Base-by-base conservation (phyloP, 2,329 filamentous ascomycete genomes). In the Rhytidhysteron rufulum region DNA sequence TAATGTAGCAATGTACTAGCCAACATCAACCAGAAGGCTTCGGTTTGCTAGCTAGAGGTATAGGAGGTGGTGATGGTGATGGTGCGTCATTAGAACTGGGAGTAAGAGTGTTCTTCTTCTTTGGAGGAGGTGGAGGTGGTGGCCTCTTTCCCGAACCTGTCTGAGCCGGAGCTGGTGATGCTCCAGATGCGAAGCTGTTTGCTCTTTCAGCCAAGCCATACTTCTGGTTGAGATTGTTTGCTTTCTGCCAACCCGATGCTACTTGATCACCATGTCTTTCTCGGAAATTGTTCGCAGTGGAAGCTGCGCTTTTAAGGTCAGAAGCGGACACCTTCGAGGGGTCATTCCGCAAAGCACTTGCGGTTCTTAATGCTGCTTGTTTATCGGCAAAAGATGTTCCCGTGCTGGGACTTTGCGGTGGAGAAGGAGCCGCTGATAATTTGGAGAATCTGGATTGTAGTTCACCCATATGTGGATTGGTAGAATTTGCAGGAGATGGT, bases 251-350 rank as follows among this genome's bases (percentile, higher is more conserved):
- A 0, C 83, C 83, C 5, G 77, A 67, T 1, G 78, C 75, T 5
- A 86, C 77, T 57, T 86, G 80, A 15, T 83, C 83, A 3, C 82
- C 79, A 52, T 88, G 83, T 20, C 82, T 69, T 57, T 86, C 79
- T 11, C 82, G 80, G 60, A 88, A 86, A 55, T 84, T 83, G 46
- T 80, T 82, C 29, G 77, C 76, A 27, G 80, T 85, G 20, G 72
- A 71, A 1, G 78, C 82, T 11, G 80, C 77, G 29, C 71, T 65
- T 43, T 70, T 72, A 7, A 77, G 72, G 53, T 86, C 80, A 4
- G 77, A 66, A 2, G 82, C 48, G 0, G 79, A 81, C 2, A 84
- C 78, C 1, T 77, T 77, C 3, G 77, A 75, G 2, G 82, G 80
- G 50, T 85, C 73, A 47, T 77, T 79, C 37, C 75, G 76, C 41